Evolutionary conservation across 73 alveolate species (phyloP), one percentile per base, ranked within the genome.

Genomic region (Tetrahymena elliotti): DNA sequence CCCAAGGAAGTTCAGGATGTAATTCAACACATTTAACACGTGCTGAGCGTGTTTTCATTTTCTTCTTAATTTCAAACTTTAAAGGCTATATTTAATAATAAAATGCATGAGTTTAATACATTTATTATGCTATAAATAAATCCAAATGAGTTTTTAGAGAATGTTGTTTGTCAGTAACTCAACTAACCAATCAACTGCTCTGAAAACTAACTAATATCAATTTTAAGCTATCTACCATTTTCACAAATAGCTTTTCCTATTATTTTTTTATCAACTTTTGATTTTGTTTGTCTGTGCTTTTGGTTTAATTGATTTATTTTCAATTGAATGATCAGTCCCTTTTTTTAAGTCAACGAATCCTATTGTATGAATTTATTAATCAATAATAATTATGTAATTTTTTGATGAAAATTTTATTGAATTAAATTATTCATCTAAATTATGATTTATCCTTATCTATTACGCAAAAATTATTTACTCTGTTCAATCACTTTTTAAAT

Each of bases 1-100:
- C 99, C 99, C 99, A 99, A 35, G 99, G 99, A 93, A 97, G 98
- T 12, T 97, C 94, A 20, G 99, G 99, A 93, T 99, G 99, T 92
- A 99, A 97, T 97, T 99, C 99, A 33, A 99, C 99, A 92, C 98
- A 95, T 95, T 99, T 99, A 95, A 99, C 99, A 20, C 99, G 97
- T 93, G 98, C 99, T 68, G 99, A 96, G 24, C 97, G 97, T 41
- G 96, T 92, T 22, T 83, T 92, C 82, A 83, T 93, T 53, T 94
- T 94, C 68, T 94, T 94, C 94, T 94, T 94, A 31, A 94, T 53
- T 41, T 94, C 96, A 33, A 94, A 94, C 53, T 94, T 94, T 83
- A 94, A 83, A 83, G 94, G 54, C 96, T 83, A 83, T 94, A 36
- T 33, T 38, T 38, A 22, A 38, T 84, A 33, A 37, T 27, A 37